Base-by-base conservation (phyloP, 2,329 filamentous ascomycete genomes). In the Thielaviopsis euricoi region DNA sequence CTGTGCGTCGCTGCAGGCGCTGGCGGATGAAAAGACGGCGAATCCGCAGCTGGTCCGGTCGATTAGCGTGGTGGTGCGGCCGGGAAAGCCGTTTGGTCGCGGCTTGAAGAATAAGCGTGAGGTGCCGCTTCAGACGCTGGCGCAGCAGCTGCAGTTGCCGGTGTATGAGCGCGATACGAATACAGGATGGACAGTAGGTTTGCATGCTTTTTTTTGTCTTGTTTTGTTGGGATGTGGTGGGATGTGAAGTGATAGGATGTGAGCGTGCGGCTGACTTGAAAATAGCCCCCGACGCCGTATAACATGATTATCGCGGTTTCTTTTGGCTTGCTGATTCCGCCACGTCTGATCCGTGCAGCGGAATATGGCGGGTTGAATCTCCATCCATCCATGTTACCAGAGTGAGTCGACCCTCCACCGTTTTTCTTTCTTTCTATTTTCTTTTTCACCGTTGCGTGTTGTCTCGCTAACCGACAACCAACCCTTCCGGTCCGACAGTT, bases 241-340 rank as follows among this genome's bases (percentile, higher is more conserved):
- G n/a, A n/a, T n/a, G n/a, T n/a, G n/a, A 26, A 53, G 56, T 48
- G 43, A 43, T 26, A 7, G n/a, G 58, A 62, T 25, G 59, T 26
- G 6, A 33, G n/a, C n/a, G n/a, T n/a, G n/a, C 6, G 17, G 43
- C 43, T 48, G n/a, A 48, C 43, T 2, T 17, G 1, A 1, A 37
- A 17, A 26, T 62, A 85, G 76, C 76, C 83, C 37, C 83, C 84
- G 0, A 65, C 67, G 50, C 66, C 73, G 2, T 81, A 82, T 63
- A 89, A 96, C 68, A 74, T 98, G 60, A 79, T 98, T 63, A 76
- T 97, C 52, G 90, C 90, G 53, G 93, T 97, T 4, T 97, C 93
- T 0, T 98, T 97, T 70, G 93, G 93, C 2, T 78, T 95, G 7
- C 85, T 96, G 61, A 83, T 98, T 0, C 93, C 93, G 0, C 76